Evolutionary conservation across 2,329 filamentous ascomycete species (phyloP).

Genomic region (Claviceps sp.): DNA sequence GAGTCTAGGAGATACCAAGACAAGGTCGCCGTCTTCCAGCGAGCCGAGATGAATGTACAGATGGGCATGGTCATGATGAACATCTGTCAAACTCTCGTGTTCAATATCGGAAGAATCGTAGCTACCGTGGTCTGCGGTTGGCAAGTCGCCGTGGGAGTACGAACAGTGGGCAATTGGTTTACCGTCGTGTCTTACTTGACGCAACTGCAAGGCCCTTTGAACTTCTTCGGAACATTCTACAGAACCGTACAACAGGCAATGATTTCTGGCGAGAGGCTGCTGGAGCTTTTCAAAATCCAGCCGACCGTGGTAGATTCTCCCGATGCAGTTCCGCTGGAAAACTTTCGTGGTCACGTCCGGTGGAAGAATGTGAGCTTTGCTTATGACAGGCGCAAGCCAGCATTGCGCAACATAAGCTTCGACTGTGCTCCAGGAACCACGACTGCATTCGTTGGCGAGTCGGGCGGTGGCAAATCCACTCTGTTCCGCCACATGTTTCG

Average conservation of each 20-base stretch:
- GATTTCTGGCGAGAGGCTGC: slow-evolving; percentile 90
- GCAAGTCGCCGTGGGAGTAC: slow-evolving; percentile 55
- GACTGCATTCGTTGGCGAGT: slow-evolving; percentile 91
- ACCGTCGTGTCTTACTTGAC: slow-evolving; percentile 62
- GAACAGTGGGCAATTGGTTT: slow-evolving; percentile 58
- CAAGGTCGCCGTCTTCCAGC: slow-evolving; percentile 59
- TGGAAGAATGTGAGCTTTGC: slow-evolving; percentile 86
- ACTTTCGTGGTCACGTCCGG: slow-evolving; percentile 67
- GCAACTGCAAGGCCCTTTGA: slow-evolving; percentile 67
- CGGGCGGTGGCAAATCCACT: slow-evolving; percentile 92
- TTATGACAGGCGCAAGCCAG: slow-evolving; percentile 77
- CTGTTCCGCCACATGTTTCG: slow-evolving; percentile 92
- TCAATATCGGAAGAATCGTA: slow-evolving; percentile 61
- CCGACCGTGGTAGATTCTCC: slow-evolving; percentile 77
- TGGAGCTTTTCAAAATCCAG: slow-evolving; percentile 92
- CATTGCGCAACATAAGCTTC: slow-evolving; percentile 72
- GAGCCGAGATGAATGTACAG: slow-evolving; percentile 62
- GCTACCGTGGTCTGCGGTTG: slow-evolving; percentile 64
- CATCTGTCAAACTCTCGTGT: slow-evolving; percentile 66
- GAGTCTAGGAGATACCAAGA: slow-evolving; percentile 61
- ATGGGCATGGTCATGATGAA: slow-evolving; percentile 71
- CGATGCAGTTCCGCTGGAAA: slow-evolving; percentile 45
- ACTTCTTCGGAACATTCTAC: slow-evolving; percentile 92
- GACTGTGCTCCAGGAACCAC: slow-evolving; percentile 80
- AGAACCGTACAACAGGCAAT: slow-evolving; percentile 89